Evolutionary conservation across 106 monocot genomes (phyloP).

Genomic region (Dendrobium nobile): DNA sequence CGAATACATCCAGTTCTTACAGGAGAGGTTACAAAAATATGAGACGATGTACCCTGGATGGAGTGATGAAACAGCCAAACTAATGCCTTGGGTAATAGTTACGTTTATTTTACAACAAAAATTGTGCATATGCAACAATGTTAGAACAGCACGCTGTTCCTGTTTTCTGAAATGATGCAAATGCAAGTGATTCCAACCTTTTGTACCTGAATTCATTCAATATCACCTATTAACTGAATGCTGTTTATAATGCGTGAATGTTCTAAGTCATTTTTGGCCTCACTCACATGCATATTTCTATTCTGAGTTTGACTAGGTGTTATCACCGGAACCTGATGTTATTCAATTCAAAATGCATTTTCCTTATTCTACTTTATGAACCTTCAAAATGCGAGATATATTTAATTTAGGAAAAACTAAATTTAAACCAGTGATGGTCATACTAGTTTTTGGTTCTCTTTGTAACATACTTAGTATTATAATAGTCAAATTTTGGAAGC

Average conservation of each 20-base stretch:
- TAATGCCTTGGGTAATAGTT: constrained; percentile 47
- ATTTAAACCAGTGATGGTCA: no score
- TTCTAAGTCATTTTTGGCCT: background rate
- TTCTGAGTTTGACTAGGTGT: background rate
- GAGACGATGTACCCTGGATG: constrained; percentile 44
- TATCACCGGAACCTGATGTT: background rate
- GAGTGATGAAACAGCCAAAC: constrained; percentile 37
- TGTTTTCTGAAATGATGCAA: constrained; percentile 1
- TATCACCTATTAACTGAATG: background rate
- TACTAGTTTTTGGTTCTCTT: no score
- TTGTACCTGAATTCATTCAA: background rate
- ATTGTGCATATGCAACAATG: background rate
- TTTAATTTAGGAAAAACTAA: no score
- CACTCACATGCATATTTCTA: background rate
- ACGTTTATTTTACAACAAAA: background rate
- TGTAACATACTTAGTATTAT: no score
- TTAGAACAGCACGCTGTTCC: background rate
- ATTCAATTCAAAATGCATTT: background rate
- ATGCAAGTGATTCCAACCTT: background rate
- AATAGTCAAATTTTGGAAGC: no score
- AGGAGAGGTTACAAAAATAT: constrained; percentile 46
- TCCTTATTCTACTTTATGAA: background rate
- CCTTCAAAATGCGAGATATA: no score
- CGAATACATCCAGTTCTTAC: constrained; percentile 56
- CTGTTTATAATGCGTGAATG: background rate